Percentiles rank a stretch among this genome's conserved stretches.
Evolutionary conservation across 2,329 filamentous ascomycete species (phyloP).

Genomic region (Neurospora sp.): DNA sequence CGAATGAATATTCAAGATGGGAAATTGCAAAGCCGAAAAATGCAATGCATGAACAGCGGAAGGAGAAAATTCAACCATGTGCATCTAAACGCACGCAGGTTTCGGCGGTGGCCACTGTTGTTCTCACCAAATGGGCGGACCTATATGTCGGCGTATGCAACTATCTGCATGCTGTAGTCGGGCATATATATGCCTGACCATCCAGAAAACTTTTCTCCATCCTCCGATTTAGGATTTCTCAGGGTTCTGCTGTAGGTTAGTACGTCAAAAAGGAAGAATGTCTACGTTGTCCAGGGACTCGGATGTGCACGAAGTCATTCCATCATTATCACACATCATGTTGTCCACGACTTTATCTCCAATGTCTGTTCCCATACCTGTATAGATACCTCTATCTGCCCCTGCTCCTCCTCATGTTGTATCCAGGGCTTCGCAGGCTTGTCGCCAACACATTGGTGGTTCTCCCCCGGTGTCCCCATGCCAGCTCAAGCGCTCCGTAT

Average conservation of each 20-base stretch:
- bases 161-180: background rate
- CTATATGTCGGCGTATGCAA: background rate
- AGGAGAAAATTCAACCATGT: background rate
- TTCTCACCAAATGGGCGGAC: background rate
- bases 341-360: fast-evolving
- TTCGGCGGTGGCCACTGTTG: background rate
- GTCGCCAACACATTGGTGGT: too few species aligned
- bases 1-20: background rate
- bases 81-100: background rate
- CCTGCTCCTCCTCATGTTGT: too few species aligned
- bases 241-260: background rate
- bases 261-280: background rate
- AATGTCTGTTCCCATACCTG: background rate
- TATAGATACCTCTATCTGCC: too few species aligned
- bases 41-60: background rate
- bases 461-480: too few species aligned
- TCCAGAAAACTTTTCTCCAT: background rate
- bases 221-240: background rate
- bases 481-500: too few species aligned
- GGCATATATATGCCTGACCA: background rate
- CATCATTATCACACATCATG: background rate
- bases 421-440: too few species aligned
- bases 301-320: background rate
- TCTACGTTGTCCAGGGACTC: background rate
- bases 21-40: background rate